These are phyloP conservation scores for Coemansia sp. DNA, from an alignment of 192 early-diverging fungal genomes.

Conservation along the genomic window DNA sequence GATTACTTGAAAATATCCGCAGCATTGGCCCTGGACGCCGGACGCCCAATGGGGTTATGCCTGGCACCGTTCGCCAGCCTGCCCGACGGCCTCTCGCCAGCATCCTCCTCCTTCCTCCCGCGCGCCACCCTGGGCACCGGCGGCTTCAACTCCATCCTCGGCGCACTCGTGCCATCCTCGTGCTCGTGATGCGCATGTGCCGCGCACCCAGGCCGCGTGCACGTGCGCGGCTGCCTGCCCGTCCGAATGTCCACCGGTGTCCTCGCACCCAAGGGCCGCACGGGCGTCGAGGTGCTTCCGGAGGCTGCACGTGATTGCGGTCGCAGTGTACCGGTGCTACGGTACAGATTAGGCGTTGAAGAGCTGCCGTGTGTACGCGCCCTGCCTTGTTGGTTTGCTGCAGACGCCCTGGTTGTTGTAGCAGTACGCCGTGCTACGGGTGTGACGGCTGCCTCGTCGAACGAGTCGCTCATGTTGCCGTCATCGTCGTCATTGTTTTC, in stretches of 20 bases:
- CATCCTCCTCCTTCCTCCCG: slow-evolving; percentile 1
- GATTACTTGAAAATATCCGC: slow-evolving; percentile 34
- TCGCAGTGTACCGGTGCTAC: neutral
- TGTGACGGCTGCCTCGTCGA: neutral
- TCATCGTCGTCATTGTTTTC: neutral
- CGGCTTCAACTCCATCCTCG: slow-evolving; percentile 51
- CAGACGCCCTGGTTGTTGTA: too few species aligned
- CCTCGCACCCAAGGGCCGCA: slow-evolving; percentile 10
- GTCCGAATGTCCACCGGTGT: slow-evolving; percentile 45
- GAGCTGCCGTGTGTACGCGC: too few species aligned
- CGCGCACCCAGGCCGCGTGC: slow-evolving; percentile 50
- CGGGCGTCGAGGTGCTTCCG: neutral
- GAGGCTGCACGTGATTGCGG: neutral
- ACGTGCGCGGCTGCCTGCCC: slow-evolving; percentile 30
- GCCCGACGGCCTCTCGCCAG: slow-evolving; percentile 1
- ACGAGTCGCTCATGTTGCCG: slow-evolving; percentile 1
- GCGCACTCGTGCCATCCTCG: slow-evolving; percentile 24
- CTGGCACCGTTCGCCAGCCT: neutral
- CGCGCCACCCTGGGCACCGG: slow-evolving; percentile 43
- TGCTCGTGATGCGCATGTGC: slow-evolving; percentile 52
- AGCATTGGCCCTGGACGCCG: slow-evolving; percentile 1
- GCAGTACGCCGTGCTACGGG: neutral
- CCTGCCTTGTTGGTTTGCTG: neutral
- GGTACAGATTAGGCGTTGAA: neutral
- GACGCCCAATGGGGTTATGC: slow-evolving; percentile 2